Base-by-base conservation (phyloP, 1,284 basidiomycete species). In the Gymnopus androsaceus region DNA sequence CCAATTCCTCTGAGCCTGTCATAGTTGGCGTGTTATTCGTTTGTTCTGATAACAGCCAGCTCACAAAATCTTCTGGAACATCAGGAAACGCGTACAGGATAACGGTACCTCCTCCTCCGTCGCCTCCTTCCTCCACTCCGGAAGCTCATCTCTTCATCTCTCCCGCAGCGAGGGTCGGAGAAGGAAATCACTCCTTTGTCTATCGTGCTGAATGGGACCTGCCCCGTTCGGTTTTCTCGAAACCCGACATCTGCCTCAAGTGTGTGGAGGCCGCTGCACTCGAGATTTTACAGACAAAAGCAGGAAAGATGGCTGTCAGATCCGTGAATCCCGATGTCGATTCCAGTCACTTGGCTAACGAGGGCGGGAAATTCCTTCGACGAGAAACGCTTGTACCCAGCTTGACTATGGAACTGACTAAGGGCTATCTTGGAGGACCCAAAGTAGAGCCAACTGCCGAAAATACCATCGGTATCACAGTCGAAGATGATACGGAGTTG, bases 111-210 rank as follows among this genome's bases (percentile, higher is more conserved):
- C 57, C 49, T 30, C 59, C 57, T 37, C 60, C 58, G 14, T 49
- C 62, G 12, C 36, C 50, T 34, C 55, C 56, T 1, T 38, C 50
- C 4, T 55, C 41, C 30, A 57, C 65, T 4, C 62, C 59, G 17
- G 59, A 59, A 45, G 67, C 66, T 5, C 64, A 67, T 57, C 55
- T 67, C 11, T 68, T 64, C 51, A 57, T 68, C 40, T 55, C 65
- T 1, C 60, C 61, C 12, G 44, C 47, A 6, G 46, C 62, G 4
- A 51, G 37, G 7, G 51, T 64, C 30, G 66, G 66, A 4, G 28
- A 36, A 12, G 67, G 67, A 4, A 55, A 66, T 51, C 67, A 67
- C 45, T 68, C 67, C 1, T 55, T 58, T 33, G 65, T 66, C 2
- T 68, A 66, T 42, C 55, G 58, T 30, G 67, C 59, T 2, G 64